Evolutionary conservation across 176 grass and related monocot species (phyloP), one percentile per base, ranked within the genome.

Genomic region (Calamus simplicifolius): DNA sequence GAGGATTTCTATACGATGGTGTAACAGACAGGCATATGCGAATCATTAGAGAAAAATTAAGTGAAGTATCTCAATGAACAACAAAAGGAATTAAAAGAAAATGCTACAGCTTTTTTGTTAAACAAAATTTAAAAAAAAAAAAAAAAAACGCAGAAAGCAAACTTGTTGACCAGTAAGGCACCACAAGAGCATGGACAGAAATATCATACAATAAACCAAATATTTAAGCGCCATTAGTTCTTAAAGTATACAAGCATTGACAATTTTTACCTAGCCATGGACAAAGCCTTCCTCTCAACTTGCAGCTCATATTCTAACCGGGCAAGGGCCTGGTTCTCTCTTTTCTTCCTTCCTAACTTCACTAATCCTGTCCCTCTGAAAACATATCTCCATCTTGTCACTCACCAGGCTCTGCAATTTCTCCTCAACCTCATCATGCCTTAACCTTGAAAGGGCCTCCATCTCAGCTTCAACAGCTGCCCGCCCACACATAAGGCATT

Each of bases 271-370:
- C 84, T 87, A n/a, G n/a, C n/a, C n/a, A n/a, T n/a, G n/a, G n/a
- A n/a, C n/a, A n/a, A n/a, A n/a, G n/a, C n/a, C n/a, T 97, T 91
- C 70, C 80, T 91, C 81, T 97, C 92, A 66, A 97, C 87, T 62
- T 97, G 87, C 71, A 97, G 81, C 52, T 97, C 92, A 49, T 88
- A 88, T 61, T 97, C 81, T 73, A 97, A 79, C 61, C 74, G 80
- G 62, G 69, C 65, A 75, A 87, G 80, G 16, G 63, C 77, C 58
- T 73, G 70, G 64, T 82, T 97, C 58, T 88, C 87, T 58, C 71
- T 77, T 67, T 97, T 75, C 80, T 81, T 88, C 92, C 69, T 78
- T 86, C 14, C 71, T 76, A 57, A 91, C 80, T 69, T 87, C 88
- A 27, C 62, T 77, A 25, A 91, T 77, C 63, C 78, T 85, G 50